Conservation (phyloP, 306 rosid genomes). For the Castanea mollissima region DNA sequence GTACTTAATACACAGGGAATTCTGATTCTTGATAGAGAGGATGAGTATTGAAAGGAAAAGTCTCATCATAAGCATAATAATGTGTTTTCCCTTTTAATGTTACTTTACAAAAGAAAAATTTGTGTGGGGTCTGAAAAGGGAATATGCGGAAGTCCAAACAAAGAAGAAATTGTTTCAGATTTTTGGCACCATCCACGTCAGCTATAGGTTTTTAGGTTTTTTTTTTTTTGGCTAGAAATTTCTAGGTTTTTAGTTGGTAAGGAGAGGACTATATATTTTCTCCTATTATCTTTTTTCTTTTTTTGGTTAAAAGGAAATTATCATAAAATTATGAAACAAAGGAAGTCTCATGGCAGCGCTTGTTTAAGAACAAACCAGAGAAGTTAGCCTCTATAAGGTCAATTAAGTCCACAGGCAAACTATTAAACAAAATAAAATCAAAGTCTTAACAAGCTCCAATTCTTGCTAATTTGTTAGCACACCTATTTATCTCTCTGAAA, state of each 20-base stretch:
- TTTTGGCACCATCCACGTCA: constrained; percentile 22
- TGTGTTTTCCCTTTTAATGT: neutral
- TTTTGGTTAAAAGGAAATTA: neutral
- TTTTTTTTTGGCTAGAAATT: neutral
- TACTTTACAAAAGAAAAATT: neutral
- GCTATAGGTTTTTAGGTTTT: constrained; percentile 14
- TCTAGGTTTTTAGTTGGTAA: constrained; percentile 7
- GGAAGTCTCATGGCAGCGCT: no score
- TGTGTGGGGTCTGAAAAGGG: neutral
- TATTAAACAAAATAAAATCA: no score
- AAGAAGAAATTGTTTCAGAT: constrained; percentile 28
- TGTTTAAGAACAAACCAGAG: no score
- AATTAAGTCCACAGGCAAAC: no score
- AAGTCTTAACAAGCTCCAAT: no score
- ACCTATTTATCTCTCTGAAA: no score
- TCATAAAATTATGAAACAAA: no score
- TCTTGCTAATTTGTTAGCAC: no score
- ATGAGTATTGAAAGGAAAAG: neutral
- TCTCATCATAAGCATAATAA: neutral
- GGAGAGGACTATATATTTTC: constrained; percentile 22
- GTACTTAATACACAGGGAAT: neutral
- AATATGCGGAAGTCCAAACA: constrained; percentile 7
- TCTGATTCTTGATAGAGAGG: neutral
- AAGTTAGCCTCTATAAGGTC: no score
- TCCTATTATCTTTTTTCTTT: neutral